Conservation (phyloP, 441 rosid genomes). For the Sinapis alba region DNA sequence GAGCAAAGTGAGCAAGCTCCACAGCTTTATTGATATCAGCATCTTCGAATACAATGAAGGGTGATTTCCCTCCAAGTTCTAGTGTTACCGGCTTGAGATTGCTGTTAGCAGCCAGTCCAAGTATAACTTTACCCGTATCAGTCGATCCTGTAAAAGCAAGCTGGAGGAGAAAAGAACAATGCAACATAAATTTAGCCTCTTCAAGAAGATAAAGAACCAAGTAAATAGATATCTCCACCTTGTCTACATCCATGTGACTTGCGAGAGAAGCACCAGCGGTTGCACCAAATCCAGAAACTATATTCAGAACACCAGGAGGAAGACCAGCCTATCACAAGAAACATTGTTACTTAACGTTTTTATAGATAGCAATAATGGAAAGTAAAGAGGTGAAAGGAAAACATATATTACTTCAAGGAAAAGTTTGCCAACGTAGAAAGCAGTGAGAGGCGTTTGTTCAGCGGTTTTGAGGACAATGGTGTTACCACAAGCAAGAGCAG, state of each 20-base stretch:
- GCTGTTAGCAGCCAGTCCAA: constrained; percentile 73
- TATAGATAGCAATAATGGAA: neutral
- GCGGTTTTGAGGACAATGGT: constrained; percentile 58
- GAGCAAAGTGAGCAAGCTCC: constrained; percentile 79
- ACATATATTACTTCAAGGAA: constrained; percentile 51
- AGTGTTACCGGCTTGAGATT: constrained; percentile 80
- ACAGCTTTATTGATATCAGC: constrained; percentile 74
- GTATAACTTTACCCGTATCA: constrained; percentile 63
- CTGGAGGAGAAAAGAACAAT: constrained; percentile 35
- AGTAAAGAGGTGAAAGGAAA: neutral
- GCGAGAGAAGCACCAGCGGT: constrained; percentile 92
- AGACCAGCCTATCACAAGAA: constrained; percentile 71
- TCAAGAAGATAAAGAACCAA: neutral
- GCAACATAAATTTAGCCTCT: neutral
- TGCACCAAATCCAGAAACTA: constrained; percentile 84
- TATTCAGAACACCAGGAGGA: constrained; percentile 86
- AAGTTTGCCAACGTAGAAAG: constrained; percentile 50
- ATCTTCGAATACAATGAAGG: constrained; percentile 78
- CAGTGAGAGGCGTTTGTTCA: constrained; percentile 64
- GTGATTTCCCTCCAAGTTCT: constrained; percentile 93
- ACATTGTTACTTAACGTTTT: neutral
- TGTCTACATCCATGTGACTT: constrained; percentile 93
- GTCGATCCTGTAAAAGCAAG: constrained; percentile 85
- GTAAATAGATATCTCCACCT: constrained; percentile 47
- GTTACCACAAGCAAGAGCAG: constrained; percentile 67